Percentiles rank a stretch among this genome's conserved stretches.
These are phyloP conservation scores for Talaromyces sp. DNA, from an alignment of 2,329 filamentous ascomycete genomes.

Conservation along the genomic window DNA sequence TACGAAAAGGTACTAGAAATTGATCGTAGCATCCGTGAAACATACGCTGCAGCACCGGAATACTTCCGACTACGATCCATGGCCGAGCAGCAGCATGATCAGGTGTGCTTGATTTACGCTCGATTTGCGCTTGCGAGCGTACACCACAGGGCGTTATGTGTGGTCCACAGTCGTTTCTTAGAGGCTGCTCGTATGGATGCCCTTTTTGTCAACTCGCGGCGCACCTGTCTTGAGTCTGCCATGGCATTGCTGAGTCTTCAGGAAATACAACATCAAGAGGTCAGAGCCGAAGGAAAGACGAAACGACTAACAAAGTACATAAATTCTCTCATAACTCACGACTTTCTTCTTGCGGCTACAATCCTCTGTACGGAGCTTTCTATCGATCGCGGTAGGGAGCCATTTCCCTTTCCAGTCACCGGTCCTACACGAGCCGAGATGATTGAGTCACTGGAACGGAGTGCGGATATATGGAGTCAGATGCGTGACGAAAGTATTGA, in stretches of 20 bases:
- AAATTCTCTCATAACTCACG: background rate
- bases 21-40: background rate
- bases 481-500: slow-evolving; percentile 10
- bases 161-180: slow-evolving; percentile 6
- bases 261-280: slow-evolving; percentile 3
- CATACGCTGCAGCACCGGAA: background rate
- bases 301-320: background rate
- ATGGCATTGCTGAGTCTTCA: slow-evolving; percentile 4
- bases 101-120: background rate
- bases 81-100: slow-evolving; percentile 9
- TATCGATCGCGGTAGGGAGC: background rate
- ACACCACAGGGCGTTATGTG: slow-evolving; percentile 1
- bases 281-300: background rate
- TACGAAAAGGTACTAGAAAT: slow-evolving; percentile 6
- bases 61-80: slow-evolving; percentile 9
- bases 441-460: slow-evolving; percentile 3
- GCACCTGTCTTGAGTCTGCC: slow-evolving; percentile 5
- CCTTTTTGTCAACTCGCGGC: background rate
- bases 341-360: slow-evolving; percentile 5
- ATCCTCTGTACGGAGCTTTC: slow-evolving; percentile 6
- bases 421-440: slow-evolving; percentile 1
- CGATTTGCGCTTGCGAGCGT: slow-evolving; percentile 6
- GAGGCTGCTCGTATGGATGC: background rate
- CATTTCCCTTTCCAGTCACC: background rate
- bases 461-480: background rate